phyloP scores from a whole-genome alignment of 176 grass and related monocot genomes.

The Carex myosuroides region DNA sequence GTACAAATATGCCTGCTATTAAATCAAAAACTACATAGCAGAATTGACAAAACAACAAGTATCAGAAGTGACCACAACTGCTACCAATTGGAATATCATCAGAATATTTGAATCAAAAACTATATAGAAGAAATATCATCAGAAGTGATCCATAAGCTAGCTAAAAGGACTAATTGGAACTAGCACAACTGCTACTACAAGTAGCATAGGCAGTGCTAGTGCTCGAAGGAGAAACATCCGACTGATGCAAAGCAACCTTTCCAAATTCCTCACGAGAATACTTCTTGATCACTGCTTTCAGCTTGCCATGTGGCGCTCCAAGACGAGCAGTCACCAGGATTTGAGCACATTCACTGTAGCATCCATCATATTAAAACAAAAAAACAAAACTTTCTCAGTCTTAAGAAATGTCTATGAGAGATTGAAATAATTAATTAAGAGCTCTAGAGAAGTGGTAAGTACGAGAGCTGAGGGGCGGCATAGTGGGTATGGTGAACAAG shows the following conservation, averaged over 20 bases:
- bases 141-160: neutral
- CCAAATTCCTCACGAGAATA: conserved; percentile 38
- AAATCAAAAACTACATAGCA: neutral
- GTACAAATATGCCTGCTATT: neutral
- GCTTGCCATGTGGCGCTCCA: conserved; percentile 26
- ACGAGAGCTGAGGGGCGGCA: conserved; percentile 24
- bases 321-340: conserved; percentile 33
- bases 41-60: neutral
- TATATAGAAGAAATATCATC: neutral
- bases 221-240: conserved; percentile 5
- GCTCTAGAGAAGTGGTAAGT: too few species aligned
- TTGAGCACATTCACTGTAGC: conserved; percentile 35
- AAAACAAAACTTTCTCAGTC: too few species aligned
- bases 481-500: conserved; percentile 42
- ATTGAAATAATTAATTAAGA: too few species aligned
- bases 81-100: too few species aligned
- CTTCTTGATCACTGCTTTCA: conserved; percentile 37
- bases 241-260: conserved; percentile 30
- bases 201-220: conserved; percentile 11
- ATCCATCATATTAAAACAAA: neutral
- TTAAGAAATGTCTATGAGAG: too few species aligned
- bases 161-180: neutral
- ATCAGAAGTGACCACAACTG: neutral
- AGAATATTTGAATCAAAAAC: neutral
- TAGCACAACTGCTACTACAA: neutral